Base-by-base conservation (phyloP, 2,329 filamentous ascomycete species). In the Diaporthe velutina region DNA sequence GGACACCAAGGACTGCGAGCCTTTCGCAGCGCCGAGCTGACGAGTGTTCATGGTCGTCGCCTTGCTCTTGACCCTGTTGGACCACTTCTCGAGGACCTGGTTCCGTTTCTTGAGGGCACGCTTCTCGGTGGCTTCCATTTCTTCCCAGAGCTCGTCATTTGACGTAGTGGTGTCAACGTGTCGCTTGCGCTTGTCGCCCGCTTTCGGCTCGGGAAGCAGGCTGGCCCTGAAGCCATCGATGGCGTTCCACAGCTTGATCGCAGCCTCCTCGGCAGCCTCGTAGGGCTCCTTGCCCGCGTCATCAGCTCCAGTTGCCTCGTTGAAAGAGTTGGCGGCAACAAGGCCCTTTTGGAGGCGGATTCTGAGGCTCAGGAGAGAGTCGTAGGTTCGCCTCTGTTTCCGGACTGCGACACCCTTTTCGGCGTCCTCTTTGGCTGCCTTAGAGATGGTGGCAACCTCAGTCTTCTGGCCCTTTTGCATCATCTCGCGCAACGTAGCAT, bases 261-360 rank as follows among this genome's bases (percentile, higher is more conserved):
- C 96, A 0, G 96, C 96, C 42, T 93, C 90, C 84, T 98, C 96
- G 0, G 96, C 96, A 0, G 94, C 94, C 78, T 89, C 91, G 85
- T 88, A 98, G 80, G 84, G 92, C 81, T 89, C 85, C 19, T 84
- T 81, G 45, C 84, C 83, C 54, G 85, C 80, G 3, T 82, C 77
- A 77, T 80, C 73, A 82, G 80, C 81, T 7, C 80, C 78, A 2
- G 87, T 83, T 19, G 88, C 78, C 1, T 86, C 81, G 22, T 88
- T 83, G 54, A 97, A 87, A 1, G 95, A 93, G 83, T 98, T 98
- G 35, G 93, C 90, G 0, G 94, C 93, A 22, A 97, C 90, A 19
- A 99, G 85, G 2, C 94, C 95, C 83, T 98, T 98, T 83, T 99
- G 97, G 25, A 99, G 86, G 76, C 96, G 94, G 80, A 99, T 98